Base-by-base conservation (phyloP, 2,329 filamentous ascomycete genomes). In the Gnomoniopsis smithogilvyi region DNA sequence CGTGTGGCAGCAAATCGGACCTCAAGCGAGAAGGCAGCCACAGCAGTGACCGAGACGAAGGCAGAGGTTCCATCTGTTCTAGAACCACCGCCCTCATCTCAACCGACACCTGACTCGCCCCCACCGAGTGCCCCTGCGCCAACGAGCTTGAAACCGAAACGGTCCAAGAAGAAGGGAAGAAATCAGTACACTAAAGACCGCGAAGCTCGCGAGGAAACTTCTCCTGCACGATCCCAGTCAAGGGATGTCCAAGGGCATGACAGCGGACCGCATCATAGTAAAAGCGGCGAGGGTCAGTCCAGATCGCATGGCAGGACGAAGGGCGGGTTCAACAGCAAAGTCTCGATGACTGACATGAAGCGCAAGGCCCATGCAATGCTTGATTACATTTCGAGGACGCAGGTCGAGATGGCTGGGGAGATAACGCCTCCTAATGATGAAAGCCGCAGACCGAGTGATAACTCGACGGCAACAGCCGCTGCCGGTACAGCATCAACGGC, bases 261-360 rank as follows among this genome's bases (percentile, higher is more conserved):
- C 38, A 72, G 72, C 41, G 70, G 74, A 59, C 63, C 70, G 45
- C 60, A 62, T 53, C 67, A 70, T 59, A 64, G 64, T 52, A 70
- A 68, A 62, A 60, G 67, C 54, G 65, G 72, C 64, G 67, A 67
- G 54, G 62, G 14, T 46, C 51, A 26, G 58, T 64, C 36, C 73
- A 70, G 67, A 74, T 70, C 61, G 67, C 67, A 58, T 65, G 77
- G 77, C 59, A 86, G 84, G 67, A 74, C 76, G 34, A 83, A 83
- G 66, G 72, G 77, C 59, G 78, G 79, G 52, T 83, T 82, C 72
- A 80, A 79, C 64, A 86, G 82, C 65, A 92, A 90, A 71, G 84
- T 92, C 59, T 93, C 87, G 30, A 90, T 96, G 87, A 88, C 88
- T 61, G 92, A 96, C 69, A 92, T 96, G 85, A 91, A 90, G 74